Conservation (phyloP, 1,139 yeast species). For the Candida buenavistaensis region DNA sequence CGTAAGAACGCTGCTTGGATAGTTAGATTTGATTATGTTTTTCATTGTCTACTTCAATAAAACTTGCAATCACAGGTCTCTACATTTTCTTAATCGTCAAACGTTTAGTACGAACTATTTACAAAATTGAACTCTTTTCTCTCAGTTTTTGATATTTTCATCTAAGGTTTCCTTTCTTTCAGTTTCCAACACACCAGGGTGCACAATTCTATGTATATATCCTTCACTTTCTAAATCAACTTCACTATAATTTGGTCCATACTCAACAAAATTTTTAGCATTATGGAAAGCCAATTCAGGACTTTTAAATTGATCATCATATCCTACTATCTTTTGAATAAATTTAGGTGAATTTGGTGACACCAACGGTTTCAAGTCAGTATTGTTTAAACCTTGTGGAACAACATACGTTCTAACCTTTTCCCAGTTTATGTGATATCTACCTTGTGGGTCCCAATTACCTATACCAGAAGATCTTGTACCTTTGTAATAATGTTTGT, state of each 20-base stretch:
- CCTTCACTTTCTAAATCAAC: slow-evolving; percentile 38
- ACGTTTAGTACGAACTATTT: slow-evolving; percentile 1
- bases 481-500: slow-evolving; percentile 92
- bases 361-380: slow-evolving; percentile 71
- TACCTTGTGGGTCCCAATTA: slow-evolving; percentile 68
- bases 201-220: slow-evolving; percentile 47
- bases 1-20: no score
- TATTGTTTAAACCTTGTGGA: slow-evolving; percentile 53
- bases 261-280: slow-evolving; percentile 70
- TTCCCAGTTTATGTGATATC: slow-evolving; percentile 75
- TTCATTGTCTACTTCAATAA: no score
- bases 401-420: slow-evolving; percentile 90
- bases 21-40: no score
- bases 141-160: slow-evolving; percentile 3
- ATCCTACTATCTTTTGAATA: slow-evolving; percentile 69
- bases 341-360: slow-evolving; percentile 68
- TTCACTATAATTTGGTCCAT: slow-evolving; percentile 55
- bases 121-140: slow-evolving; percentile 1
- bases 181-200: slow-evolving; percentile 20
- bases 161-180: slow-evolving; percentile 6
- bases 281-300: slow-evolving; percentile 73
- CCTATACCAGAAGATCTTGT: slow-evolving; percentile 96
- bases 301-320: slow-evolving; percentile 68
- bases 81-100: no score
- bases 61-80: no score